Conservation (phyloP, 1,284 basidiomycete species). For the Apiotrichum sp. region DNA sequence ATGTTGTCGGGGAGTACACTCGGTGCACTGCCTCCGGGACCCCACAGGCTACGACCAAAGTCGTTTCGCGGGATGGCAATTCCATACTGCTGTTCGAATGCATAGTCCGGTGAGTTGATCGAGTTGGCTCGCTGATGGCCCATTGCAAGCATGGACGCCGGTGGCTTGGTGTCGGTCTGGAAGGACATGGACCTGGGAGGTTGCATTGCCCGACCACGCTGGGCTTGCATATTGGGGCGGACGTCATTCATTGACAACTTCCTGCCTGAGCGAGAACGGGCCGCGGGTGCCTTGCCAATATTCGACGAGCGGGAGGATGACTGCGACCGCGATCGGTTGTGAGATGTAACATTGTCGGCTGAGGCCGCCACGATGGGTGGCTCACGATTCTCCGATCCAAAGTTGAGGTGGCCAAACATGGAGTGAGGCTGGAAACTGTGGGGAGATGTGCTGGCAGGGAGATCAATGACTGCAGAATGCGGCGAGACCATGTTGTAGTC, state of each 20-base stretch:
- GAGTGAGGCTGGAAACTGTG: conserved; percentile 28
- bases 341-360: conserved; percentile 1
- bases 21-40: conserved; percentile 20
- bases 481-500: conserved; percentile 35
- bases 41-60: conserved; percentile 12
- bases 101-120: conserved; percentile 8
- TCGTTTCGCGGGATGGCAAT: conserved; percentile 26
- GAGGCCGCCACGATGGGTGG: conserved; percentile 23
- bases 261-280: conserved; percentile 22
- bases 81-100: conserved; percentile 19
- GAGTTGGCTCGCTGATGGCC: conserved; percentile 13
- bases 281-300: conserved; percentile 30
- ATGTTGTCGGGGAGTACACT: conserved; percentile 20
- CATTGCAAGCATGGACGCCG: conserved; percentile 3
- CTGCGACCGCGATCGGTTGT: conserved; percentile 30
- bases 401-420: conserved; percentile 30
- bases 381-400: conserved; percentile 33
- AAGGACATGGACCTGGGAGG: conserved; percentile 18
- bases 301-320: conserved; percentile 30
- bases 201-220: conserved; percentile 13
- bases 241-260: conserved; percentile 39
- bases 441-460: conserved; percentile 12
- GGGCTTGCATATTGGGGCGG: conserved; percentile 17
- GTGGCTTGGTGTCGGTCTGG: conserved; percentile 16
- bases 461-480: conserved; percentile 16